Conservation (phyloP, 495 filamentous ascomycete genomes). For the Aspergillus avenaceus region DNA sequence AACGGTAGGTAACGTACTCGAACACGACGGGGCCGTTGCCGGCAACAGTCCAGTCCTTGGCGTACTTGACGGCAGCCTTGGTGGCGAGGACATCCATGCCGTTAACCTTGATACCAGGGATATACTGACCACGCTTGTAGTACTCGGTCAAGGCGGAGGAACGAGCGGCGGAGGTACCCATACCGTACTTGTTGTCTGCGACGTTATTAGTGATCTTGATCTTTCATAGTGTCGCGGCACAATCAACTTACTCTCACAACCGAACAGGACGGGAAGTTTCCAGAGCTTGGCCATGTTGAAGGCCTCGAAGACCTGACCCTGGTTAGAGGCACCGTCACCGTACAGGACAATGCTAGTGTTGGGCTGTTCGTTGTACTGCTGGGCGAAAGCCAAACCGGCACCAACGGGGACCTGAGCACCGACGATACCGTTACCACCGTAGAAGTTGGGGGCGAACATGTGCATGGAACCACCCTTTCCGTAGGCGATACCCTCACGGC, state of each 20-base stretch:
- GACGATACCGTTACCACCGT: conserved; percentile 97
- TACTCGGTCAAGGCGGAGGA: conserved; percentile 95
- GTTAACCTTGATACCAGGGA: conserved; percentile 98
- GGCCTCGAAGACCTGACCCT: conserved; percentile 98
- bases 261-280: conserved; percentile 92
- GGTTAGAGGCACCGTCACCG: conserved; percentile 96
- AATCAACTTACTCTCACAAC: conserved; percentile 82
- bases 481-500: conserved; percentile 93
- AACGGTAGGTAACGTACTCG: conserved; percentile 99
- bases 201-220: conserved; percentile 1
- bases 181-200: conserved; percentile 99
- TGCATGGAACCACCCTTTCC: conserved; percentile 99
- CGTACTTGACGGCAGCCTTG: conserved; percentile 91
- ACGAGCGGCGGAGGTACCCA: conserved; percentile 95
- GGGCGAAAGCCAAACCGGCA: conserved; percentile 93
- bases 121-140: conserved; percentile 99
- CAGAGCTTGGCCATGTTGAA: conserved; percentile 99
- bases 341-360: conserved; percentile 87
- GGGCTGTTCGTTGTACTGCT: conserved; percentile 83
- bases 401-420: conserved; percentile 98
- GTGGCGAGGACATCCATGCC: conserved; percentile 99
- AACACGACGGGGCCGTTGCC: conserved; percentile 91
- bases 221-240: not conserved
- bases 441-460: conserved; percentile 99
- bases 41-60: conserved; percentile 73